Conservation (phyloP, 1,284 basidiomycete species). For the Stygiomarasmius scandens region DNA sequence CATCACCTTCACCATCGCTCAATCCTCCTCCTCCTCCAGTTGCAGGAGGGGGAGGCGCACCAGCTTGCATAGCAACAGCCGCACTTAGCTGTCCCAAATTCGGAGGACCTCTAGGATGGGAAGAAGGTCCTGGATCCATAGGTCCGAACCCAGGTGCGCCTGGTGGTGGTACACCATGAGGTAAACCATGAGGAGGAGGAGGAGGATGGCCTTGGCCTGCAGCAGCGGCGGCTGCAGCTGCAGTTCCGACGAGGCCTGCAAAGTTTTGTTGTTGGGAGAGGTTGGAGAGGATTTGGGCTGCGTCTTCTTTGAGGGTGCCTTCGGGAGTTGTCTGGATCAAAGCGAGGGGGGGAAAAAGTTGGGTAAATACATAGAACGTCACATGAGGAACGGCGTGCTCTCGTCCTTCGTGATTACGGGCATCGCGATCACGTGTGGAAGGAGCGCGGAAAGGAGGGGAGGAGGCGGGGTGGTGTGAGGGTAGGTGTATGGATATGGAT, state of each 20-base stretch:
- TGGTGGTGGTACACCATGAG: conserved; percentile 21
- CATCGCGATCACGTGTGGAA: conserved; percentile 28
- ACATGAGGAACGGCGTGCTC: conserved; percentile 24
- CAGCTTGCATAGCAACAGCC: conserved; percentile 37
- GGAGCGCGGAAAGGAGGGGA: conserved; percentile 1
- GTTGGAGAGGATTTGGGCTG: conserved; percentile 67
- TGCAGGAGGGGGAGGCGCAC: conserved; percentile 35
- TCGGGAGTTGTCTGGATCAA: conserved; percentile 40
- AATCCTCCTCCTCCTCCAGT: conserved; percentile 34
- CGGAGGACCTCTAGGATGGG: conserved; percentile 71
- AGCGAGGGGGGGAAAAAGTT: conserved; percentile 18
- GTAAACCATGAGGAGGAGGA: neutral
- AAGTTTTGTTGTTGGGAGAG: conserved; percentile 39
- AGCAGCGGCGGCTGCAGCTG: conserved; percentile 25
- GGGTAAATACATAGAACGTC: conserved; percentile 14
- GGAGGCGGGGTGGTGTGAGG: no score
- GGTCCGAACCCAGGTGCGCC: conserved; percentile 31
- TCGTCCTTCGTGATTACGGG: conserved; percentile 21
- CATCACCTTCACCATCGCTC: conserved; percentile 39
- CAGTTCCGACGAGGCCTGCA: conserved; percentile 31
- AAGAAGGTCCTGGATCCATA: conserved; percentile 70
- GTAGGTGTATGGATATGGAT: conserved; percentile 1
- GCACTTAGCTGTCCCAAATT: conserved; percentile 57
- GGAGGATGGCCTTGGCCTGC: no score
- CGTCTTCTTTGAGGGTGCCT: conserved; percentile 59